Conservation (phyloP, 164 flowering plant species). For the Sextonia rubra region DNA sequence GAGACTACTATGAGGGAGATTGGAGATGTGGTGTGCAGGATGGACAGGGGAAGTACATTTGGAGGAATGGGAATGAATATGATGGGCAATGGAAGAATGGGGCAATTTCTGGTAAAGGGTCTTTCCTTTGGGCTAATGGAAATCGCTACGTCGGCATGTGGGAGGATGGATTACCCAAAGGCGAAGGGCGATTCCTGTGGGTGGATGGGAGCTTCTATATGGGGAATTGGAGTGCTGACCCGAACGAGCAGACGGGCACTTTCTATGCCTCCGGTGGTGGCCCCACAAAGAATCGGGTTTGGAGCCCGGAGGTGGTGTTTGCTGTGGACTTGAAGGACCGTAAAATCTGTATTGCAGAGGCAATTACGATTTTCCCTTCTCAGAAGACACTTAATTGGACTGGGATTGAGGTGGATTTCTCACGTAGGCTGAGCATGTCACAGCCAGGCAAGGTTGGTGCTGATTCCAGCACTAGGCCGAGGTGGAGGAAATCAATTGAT, state of each 20-base stretch:
- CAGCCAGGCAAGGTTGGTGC: slow-evolving; percentile 30
- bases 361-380: slow-evolving; percentile 64
- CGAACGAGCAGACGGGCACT: slow-evolving; percentile 55
- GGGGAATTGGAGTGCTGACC: slow-evolving; percentile 68
- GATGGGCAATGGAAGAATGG: slow-evolving; percentile 66
- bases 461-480: slow-evolving; percentile 29
- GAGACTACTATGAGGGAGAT: slow-evolving; percentile 78
- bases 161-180: slow-evolving; percentile 68
- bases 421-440: slow-evolving; percentile 50
- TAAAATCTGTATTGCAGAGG: slow-evolving; percentile 53
- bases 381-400: slow-evolving; percentile 47
- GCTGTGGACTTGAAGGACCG: slow-evolving; percentile 42
- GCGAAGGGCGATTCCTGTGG: slow-evolving; percentile 60
- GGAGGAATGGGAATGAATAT: slow-evolving; percentile 58
- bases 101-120: slow-evolving; percentile 44
- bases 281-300: slow-evolving; percentile 27
- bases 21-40: slow-evolving; percentile 73
- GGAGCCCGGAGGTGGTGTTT: slow-evolving; percentile 72
- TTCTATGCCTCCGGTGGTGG: slow-evolving; percentile 46
- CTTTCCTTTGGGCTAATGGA: slow-evolving; percentile 54
- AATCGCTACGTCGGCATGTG: slow-evolving; percentile 63
- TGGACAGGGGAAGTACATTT: slow-evolving; percentile 70
- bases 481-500: slow-evolving; percentile 59
- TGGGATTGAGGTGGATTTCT: slow-evolving; percentile 11
- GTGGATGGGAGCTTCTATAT: slow-evolving; percentile 62